Conservation (phyloP, 371 early-diverging fungal species). For the Cokeromyces recurvatus region DNA sequence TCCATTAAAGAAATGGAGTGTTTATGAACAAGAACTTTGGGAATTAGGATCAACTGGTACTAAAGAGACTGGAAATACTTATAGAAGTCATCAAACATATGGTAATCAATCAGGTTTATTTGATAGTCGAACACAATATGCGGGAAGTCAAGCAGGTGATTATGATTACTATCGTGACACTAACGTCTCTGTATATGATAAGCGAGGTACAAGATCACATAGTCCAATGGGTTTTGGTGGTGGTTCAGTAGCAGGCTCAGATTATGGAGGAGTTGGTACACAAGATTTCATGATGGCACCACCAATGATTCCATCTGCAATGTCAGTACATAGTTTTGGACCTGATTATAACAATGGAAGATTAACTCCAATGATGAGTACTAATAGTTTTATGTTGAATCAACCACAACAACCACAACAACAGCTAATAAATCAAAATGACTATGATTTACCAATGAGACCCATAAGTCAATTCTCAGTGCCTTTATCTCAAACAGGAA, state of each 20-base stretch:
- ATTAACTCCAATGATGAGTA: slow-evolving; percentile 18
- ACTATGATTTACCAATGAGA: slow-evolving; percentile 21
- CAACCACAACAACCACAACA: slow-evolving; percentile 3
- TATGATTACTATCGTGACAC: slow-evolving; percentile 50
- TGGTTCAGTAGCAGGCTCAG: slow-evolving; percentile 25
- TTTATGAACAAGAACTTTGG: slow-evolving; percentile 86
- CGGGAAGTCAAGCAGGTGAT: slow-evolving; percentile 44
- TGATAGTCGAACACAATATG: slow-evolving; percentile 37
- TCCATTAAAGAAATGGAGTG: slow-evolving; percentile 90
- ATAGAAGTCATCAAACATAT: slow-evolving; percentile 31
- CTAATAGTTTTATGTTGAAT: slow-evolving; percentile 6
- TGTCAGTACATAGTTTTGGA: slow-evolving; percentile 42
- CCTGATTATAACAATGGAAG: slow-evolving; percentile 15
- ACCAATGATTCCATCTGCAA: slow-evolving; percentile 19
- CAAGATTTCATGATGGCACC: slow-evolving; percentile 25
- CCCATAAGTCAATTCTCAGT: slow-evolving; percentile 38
- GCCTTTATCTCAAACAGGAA: slow-evolving; percentile 27
- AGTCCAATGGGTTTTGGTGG: slow-evolving; percentile 30
- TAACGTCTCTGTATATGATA: slow-evolving; percentile 20
- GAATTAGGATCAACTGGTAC: slow-evolving; percentile 60
- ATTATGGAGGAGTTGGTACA: slow-evolving; percentile 29
- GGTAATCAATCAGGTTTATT: slow-evolving; percentile 28
- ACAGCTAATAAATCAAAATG: slow-evolving; percentile 4
- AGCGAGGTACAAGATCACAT: slow-evolving; percentile 20
- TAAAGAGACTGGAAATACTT: slow-evolving; percentile 47